Conservation (phyloP, 768 basidiomycete species). For the Chlorophyllum brunneum region DNA sequence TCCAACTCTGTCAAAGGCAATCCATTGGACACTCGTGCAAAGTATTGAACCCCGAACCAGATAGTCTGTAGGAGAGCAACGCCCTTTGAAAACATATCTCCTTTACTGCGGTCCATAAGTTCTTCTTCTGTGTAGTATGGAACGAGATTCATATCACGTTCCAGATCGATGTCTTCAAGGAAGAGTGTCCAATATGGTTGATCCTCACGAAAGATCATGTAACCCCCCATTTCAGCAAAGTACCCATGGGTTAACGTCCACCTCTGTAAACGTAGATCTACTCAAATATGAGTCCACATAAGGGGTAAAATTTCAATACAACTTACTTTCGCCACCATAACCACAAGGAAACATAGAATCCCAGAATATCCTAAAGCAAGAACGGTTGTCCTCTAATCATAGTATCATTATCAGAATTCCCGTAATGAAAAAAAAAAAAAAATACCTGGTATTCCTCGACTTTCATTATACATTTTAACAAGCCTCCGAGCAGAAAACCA, state of each 20-base stretch:
- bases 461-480: constrained; percentile 8
- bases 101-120: constrained; percentile 27
- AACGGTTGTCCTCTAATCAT: neutral
- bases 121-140: constrained; percentile 19
- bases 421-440: neutral
- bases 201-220: constrained; percentile 2
- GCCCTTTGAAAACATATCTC: constrained; percentile 29
- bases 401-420: neutral
- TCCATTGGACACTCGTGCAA: constrained; percentile 19
- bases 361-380: neutral
- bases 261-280: neutral
- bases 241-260: constrained; percentile 7
- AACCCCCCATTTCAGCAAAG: constrained; percentile 11
- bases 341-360: neutral
- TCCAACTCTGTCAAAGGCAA: constrained; percentile 32
- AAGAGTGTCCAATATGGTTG: constrained; percentile 5
- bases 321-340: neutral
- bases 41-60: constrained; percentile 32
- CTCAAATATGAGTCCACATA: too few relatives aligned
- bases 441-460: neutral
- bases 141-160: constrained; percentile 14
- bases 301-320: too few relatives aligned
- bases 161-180: constrained; percentile 14
- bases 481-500: constrained; percentile 14
- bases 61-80: constrained; percentile 28